Evolutionary conservation across 2,329 filamentous ascomycete species (phyloP).

Genomic region (Westerdykella aurantiaca): DNA sequence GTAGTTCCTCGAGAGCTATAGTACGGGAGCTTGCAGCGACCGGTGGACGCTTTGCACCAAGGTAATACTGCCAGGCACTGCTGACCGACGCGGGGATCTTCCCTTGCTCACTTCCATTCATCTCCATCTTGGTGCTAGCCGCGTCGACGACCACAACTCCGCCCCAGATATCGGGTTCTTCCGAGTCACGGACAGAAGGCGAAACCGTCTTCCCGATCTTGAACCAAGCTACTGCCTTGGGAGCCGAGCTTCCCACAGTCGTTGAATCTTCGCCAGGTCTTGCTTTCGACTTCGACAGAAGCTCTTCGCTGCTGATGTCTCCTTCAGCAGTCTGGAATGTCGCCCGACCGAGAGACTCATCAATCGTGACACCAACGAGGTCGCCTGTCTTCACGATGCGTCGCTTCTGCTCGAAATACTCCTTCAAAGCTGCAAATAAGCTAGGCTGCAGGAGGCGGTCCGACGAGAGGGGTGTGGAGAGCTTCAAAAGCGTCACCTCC

Average conservation of each 20-base stretch:
- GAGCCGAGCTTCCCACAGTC: conserved; percentile 10
- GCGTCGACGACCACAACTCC: conserved; percentile 82
- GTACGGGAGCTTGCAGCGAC: conserved; percentile 53
- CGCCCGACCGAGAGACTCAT: conserved; percentile 75
- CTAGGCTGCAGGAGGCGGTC: conserved; percentile 81
- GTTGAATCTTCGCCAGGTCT: conserved; percentile 16
- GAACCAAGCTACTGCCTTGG: conserved; percentile 74
- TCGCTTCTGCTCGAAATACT: conserved; percentile 76
- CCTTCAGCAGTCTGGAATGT: conserved; percentile 75
- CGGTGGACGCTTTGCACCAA: conserved; percentile 66
- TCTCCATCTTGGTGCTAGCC: conserved; percentile 79
- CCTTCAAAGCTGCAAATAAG: conserved; percentile 79
- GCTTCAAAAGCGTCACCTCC: conserved; percentile 82
- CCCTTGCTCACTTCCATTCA: conserved; percentile 80
- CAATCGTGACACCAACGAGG: conserved; percentile 80
- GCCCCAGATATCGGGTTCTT: conserved; percentile 71
- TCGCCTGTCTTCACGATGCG: conserved; percentile 83
- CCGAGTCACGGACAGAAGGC: conserved; percentile 47
- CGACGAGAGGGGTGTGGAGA: conserved; percentile 82
- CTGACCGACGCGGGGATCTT: conserved; percentile 69
- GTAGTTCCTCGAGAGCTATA: conserved; percentile 40
- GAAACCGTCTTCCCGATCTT: conserved; percentile 68
- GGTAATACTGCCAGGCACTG: conserved; percentile 84
- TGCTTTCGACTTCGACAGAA: conserved; percentile 46
- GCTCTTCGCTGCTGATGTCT: conserved; percentile 52